Evolutionary conservation across 2,329 filamentous ascomycete genomes (phyloP).

Genomic region (Penicillium sp.): DNA sequence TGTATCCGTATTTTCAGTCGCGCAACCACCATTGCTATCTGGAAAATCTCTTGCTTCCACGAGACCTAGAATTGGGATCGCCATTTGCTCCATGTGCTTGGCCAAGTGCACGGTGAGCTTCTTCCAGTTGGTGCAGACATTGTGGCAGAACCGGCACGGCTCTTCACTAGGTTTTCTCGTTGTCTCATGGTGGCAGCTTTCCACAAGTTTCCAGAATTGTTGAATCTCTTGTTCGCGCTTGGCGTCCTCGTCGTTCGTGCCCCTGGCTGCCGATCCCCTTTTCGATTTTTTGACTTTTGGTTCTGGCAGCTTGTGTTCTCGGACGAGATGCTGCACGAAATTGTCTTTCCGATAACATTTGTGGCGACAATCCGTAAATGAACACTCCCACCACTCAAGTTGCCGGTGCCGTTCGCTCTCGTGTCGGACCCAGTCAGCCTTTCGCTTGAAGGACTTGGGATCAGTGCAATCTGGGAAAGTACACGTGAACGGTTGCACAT

Average conservation of each 20-base stretch:
- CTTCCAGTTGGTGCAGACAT: constrained; percentile 83
- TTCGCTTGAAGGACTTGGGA: constrained; percentile 90
- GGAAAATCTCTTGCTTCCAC: constrained; percentile 49
- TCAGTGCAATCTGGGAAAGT: constrained; percentile 84
- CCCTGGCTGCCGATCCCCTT: constrained; percentile 57
- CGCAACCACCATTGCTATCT: constrained; percentile 13
- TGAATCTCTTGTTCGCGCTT: constrained; percentile 54
- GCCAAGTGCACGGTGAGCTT: constrained; percentile 91
- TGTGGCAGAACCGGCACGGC: constrained; percentile 85
- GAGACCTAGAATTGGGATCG: constrained; percentile 73
- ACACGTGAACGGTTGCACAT: constrained; percentile 91
- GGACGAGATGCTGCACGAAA: constrained; percentile 88
- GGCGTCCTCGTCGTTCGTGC: constrained; percentile 41
- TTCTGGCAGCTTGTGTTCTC: constrained; percentile 85
- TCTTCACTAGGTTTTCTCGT: constrained; percentile 70
- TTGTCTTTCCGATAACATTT: constrained; percentile 88
- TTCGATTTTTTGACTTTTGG: constrained; percentile 77
- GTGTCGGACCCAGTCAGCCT: constrained; percentile 94
- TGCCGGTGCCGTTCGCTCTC: constrained; percentile 91
- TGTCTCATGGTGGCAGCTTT: constrained; percentile 76
- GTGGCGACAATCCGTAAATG: constrained; percentile 79
- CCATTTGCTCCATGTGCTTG: constrained; percentile 92
- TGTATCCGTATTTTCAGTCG: constrained; percentile 17
- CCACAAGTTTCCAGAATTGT: constrained; percentile 76
- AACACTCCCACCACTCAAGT: constrained; percentile 88